Evolutionary conservation across 768 basidiomycete genomes (phyloP).

Genomic region (Chiua virens): DNA sequence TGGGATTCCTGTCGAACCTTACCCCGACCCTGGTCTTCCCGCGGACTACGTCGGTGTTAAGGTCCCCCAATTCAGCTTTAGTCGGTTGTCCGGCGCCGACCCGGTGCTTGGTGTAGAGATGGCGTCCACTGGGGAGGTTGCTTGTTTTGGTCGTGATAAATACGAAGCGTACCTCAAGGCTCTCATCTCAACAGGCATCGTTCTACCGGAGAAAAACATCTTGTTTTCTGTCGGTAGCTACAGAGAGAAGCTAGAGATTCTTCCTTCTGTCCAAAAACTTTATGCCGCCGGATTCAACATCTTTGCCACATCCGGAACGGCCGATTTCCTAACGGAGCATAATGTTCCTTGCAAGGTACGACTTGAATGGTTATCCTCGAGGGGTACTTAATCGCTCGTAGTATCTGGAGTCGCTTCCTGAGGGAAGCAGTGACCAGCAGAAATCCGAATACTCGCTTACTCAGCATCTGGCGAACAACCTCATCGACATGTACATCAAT

Average conservation of each 20-base stretch:
- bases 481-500: conserved; percentile 99
- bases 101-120: conserved; percentile 98
- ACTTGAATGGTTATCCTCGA: background rate
- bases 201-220: conserved; percentile 95
- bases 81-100: conserved; percentile 93
- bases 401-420: conserved; percentile 89
- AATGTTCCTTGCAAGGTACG: conserved; percentile 91
- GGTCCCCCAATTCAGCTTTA: conserved; percentile 99
- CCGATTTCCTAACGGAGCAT: conserved; percentile 97
- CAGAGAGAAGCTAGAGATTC: conserved; percentile 94
- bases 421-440: conserved; percentile 70
- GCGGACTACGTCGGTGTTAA: conserved; percentile 97
- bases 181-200: conserved; percentile 93
- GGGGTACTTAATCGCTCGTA: conserved; percentile 29
- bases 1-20: conserved; percentile 82
- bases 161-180: conserved; percentile 99
- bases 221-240: conserved; percentile 95
- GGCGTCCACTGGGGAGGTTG: conserved; percentile 99
- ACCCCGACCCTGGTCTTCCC: conserved; percentile 86
- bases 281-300: conserved; percentile 91
- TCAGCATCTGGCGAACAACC: conserved; percentile 93
- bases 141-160: conserved; percentile 96
- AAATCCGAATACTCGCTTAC: conserved; percentile 98
- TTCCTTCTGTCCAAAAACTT: conserved; percentile 95
- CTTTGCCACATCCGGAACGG: conserved; percentile 95